Evolutionary conservation across 176 grass and related monocot species (phyloP), one percentile per base, ranked within the genome.

Genomic region (Typha latifolia): DNA sequence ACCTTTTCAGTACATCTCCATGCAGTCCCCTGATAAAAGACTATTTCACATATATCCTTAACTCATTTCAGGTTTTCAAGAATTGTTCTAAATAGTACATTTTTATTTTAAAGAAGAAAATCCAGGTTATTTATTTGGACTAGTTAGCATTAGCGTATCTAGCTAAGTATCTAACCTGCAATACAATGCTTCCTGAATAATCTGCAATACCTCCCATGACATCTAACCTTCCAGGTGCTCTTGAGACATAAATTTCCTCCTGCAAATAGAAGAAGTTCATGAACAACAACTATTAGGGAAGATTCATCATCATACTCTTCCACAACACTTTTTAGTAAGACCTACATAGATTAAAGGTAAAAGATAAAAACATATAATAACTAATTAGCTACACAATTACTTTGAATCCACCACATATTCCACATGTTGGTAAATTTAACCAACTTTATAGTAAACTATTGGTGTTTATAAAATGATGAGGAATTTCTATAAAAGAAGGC

Each of bases 161-260:
- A 18, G 2, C n/a, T 56, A 16, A 51, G 29, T 32, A 78, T 23
- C 47, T 63, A 66, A 92, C 93, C 82, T 97, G 88, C 47, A 97
- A 72, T 62, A 97, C 93, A 80, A 97, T 83, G 80, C 85, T 89
- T 62, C 93, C 93, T 22, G 93, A 97, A 78, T 97, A 97, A 82
- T 97, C 93, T 22, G 93, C 93, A 49, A 92, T 92, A 31, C 93
- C 93, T 66, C 93, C 93, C 88, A 97, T 87, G 43, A 97, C 88
- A 73, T 97, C 88, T 56, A 97, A 82, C 48, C 93, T 78, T 63
- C 93, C 93, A 75, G 93, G 93, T 65, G 93, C 93, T 78, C 93
- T 87, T 70, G 85, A 85, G 48, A 97, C 85, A 92, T 86, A 92
- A 89, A 97, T 92, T 59, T 92, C 88, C 59, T 92, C 85, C 88